Percentiles rank a stretch among this genome's conserved stretches.
These are phyloP conservation scores for Acanthamoeba lenticulata DNA, from an alignment of 208 protist genomes.

Conservation along the genomic window DNA sequence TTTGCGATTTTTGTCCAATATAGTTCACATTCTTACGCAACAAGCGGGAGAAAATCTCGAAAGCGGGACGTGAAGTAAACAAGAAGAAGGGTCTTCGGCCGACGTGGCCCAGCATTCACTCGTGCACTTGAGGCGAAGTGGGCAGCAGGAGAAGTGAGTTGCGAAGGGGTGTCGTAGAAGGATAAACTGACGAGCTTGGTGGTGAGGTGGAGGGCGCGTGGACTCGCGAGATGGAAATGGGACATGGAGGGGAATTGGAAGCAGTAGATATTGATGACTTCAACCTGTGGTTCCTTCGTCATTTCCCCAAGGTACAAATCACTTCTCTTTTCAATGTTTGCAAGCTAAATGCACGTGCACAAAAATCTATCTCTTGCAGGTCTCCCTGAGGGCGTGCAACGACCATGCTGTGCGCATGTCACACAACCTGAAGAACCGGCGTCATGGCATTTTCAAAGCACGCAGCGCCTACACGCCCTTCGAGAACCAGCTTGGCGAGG, in stretches of 20 bases:
- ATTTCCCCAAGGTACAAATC: slow-evolving; percentile 11
- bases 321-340: neutral
- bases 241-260: neutral
- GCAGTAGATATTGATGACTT: neutral
- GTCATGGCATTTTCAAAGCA: slow-evolving; percentile 33
- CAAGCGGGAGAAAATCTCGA: no score
- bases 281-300: slow-evolving; percentile 14
- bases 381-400: neutral
- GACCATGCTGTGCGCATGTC: slow-evolving; percentile 34
- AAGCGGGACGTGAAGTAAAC: no score
- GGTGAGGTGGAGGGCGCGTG: neutral
- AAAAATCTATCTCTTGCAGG: neutral
- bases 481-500: slow-evolving; percentile 3
- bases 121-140: no score
- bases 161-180: no score
- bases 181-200: no score
- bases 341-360: neutral
- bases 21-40: no score
- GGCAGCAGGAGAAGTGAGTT: no score
- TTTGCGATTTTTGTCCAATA: no score
- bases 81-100: no score
- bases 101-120: no score
- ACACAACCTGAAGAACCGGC: slow-evolving; percentile 36
- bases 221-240: neutral
- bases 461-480: neutral